These are phyloP conservation scores for Beta macrorhiza DNA, from an alignment of 179 eudicot genomes.

Conservation along the genomic window DNA sequence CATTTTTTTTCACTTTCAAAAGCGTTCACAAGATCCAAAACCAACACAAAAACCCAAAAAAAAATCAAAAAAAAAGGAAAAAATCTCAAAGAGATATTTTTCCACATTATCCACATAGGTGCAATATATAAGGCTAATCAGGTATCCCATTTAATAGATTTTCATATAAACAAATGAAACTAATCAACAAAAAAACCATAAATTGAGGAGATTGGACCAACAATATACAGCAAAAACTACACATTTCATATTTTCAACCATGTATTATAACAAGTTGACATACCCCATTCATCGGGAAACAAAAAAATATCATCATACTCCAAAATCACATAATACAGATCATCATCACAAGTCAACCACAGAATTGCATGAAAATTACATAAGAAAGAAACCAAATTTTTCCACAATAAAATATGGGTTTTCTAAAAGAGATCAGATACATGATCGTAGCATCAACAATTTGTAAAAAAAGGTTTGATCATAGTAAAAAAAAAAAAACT, in stretches of 20 bases:
- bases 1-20: neutral
- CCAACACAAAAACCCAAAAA: neutral
- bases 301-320: neutral
- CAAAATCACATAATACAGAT: neutral
- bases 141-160: too few species aligned
- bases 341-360: neutral
- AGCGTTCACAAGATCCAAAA: neutral
- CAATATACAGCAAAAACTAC: neutral
- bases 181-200: neutral
- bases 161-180: neutral
- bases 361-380: too few species aligned
- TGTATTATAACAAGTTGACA: neutral
- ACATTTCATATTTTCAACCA: neutral
- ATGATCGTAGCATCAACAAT: neutral
- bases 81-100: neutral
- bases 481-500: slow-evolving; percentile 18
- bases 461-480: slow-evolving; percentile 10
- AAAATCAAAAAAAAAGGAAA: neutral
- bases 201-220: neutral
- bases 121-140: neutral
- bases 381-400: neutral
- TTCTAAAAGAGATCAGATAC: slow-evolving; percentile 2
- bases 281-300: neutral
- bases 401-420: slow-evolving; percentile 9
- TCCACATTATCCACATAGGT: neutral